These are phyloP conservation scores for Cryphonectria japonica DNA, from an alignment of 2,329 filamentous ascomycete species.

Conservation along the genomic window DNA sequence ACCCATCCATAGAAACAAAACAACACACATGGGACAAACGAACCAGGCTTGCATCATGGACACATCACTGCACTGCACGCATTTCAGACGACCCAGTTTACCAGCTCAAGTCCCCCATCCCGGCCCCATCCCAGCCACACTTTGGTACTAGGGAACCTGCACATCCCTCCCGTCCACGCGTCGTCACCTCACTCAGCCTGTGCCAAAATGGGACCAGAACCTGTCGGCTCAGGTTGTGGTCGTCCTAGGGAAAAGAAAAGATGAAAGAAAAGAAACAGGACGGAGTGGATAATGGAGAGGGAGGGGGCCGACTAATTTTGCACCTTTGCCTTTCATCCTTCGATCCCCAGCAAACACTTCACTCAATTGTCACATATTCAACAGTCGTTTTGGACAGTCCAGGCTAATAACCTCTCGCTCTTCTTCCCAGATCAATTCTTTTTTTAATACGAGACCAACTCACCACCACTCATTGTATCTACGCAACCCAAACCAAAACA, in stretches of 20 bases:
- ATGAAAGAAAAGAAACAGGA: neutral
- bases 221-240: neutral
- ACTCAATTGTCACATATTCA: neutral
- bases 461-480: slow-evolving; percentile 16
- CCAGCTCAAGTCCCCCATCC: neutral
- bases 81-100: neutral
- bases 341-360: neutral
- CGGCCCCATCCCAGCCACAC: slow-evolving; percentile 9
- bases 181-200: slow-evolving; percentile 5
- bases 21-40: neutral
- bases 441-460: slow-evolving; percentile 6
- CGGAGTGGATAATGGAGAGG: neutral
- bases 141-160: neutral
- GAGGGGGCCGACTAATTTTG: neutral
- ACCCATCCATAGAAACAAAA: neutral
- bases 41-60: neutral
- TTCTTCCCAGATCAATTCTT: slow-evolving; percentile 19
- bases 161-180: neutral
- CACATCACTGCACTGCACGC: neutral
- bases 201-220: neutral
- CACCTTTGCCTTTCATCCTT: too few species aligned
- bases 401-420: slow-evolving; percentile 16
- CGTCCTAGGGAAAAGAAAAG: neutral
- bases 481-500: neutral
- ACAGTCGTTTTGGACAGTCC: neutral